Base-by-base conservation (phyloP, 441 rosid genomes). In the Biscutella laevigata region DNA sequence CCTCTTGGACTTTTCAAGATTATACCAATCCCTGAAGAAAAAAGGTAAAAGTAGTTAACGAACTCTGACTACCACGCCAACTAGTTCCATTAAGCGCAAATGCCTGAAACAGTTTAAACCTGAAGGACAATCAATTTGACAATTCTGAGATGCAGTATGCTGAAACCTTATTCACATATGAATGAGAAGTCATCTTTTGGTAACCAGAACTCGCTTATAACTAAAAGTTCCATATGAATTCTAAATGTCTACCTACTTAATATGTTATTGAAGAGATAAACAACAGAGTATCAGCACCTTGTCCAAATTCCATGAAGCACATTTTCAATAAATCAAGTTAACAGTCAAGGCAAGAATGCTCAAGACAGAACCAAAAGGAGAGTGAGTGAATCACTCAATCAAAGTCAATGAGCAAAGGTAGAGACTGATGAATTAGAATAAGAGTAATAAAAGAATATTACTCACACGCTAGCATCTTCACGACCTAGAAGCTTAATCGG, bases 401-500 rank as follows among this genome's bases (percentile, higher is more conserved):
- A 41, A 53, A 32, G 41, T 14, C 4, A 58, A 50, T 21, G 37
- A 22, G 20, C 2, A 35, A 6, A 54, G 12, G 26, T 13, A 55
- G 19, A 44, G 20, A 28, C 29, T 20, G 7, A 1, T 1, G 9
- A 42, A 20, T 9, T 1, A 7, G 30, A 8, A 15, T 7, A 26
- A 4, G 15, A 26, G 12, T 29, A 44, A 53, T 13, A 10, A 27
- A 57, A 45, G 25, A n/a, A n/a, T n/a, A n/a, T n/a, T 49, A 71
- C 96, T 84, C 66, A 90, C 98, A 90, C 80, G 70, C 95, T 85
- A 38, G 95, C 98, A 74, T 87, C 98, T 34, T 79, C 89, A 41
- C 98, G 95, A 25, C 98, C 98, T 5, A 91, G 85, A 57, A 91
- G 98, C 76, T 87, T 87, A 43, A 91, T 95, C 0, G 98, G 98